Evolutionary conservation across 2,329 filamentous ascomycete species (phyloP).

Genomic region (Venturia nashicola): DNA sequence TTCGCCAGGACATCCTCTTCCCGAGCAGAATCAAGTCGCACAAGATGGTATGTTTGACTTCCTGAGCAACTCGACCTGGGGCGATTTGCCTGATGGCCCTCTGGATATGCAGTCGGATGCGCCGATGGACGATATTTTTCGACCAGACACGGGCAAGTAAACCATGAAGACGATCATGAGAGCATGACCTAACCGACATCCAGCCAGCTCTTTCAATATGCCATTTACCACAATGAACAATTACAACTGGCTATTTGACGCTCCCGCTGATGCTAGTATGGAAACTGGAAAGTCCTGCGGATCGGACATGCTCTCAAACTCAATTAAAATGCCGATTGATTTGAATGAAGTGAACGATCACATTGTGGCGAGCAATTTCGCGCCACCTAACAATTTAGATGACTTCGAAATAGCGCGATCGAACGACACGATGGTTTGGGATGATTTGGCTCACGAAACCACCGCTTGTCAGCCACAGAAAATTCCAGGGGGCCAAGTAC

Average conservation of each 20-base stretch:
- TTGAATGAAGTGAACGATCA: neutral
- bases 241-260: conserved; percentile 50
- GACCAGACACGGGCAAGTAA: conserved; percentile 40
- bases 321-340: conserved; percentile 8
- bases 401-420: neutral
- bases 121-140: conserved; percentile 43
- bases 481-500: neutral
- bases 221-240: conserved; percentile 51
- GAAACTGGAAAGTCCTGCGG: conserved; percentile 8
- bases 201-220: conserved; percentile 51
- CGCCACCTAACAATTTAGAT: neutral
- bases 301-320: neutral
- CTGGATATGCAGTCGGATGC: conserved; percentile 19
- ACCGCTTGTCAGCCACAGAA: neutral
- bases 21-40: neutral
- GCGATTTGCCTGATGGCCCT: conserved; percentile 15
- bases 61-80: conserved; percentile 18
- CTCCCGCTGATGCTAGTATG: conserved; percentile 25
- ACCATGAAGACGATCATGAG: conserved; percentile 2
- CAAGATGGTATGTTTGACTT: conserved; percentile 17
- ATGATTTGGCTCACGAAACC: neutral
- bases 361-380: neutral
- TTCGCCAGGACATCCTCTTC: neutral
- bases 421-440: neutral
- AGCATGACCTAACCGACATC: neutral